Percentiles rank a stretch among this genome's conserved stretches.
Evolutionary conservation across 768 basidiomycete genomes (phyloP).

Genomic region (Pleurotus sapidus): DNA sequence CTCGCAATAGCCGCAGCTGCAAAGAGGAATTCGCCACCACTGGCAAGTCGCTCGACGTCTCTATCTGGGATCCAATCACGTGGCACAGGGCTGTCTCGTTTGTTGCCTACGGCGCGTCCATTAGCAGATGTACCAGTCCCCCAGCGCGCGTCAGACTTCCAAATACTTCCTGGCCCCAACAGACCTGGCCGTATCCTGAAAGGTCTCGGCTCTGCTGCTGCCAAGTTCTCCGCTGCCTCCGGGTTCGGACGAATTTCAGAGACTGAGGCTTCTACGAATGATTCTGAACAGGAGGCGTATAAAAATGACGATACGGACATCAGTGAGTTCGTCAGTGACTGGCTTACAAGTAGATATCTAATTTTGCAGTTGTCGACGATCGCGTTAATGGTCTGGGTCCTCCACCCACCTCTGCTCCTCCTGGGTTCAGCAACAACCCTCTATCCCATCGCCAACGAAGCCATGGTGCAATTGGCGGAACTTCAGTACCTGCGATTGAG

Average conservation of each 20-base stretch:
- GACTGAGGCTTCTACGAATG: conserved; percentile 33
- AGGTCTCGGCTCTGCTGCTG: conserved; percentile 23
- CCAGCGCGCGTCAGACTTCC: conserved; percentile 33
- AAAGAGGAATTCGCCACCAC: conserved; percentile 31
- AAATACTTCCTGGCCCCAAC: conserved; percentile 40
- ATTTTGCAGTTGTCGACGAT: conserved; percentile 2
- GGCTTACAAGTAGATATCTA: not conserved
- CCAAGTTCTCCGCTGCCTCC: conserved; percentile 22
- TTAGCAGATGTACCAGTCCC: conserved; percentile 30
- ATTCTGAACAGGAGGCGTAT: conserved; percentile 24
- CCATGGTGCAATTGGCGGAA: conserved; percentile 25
- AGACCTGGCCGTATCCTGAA: conserved; percentile 52
- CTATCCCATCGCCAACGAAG: conserved; percentile 22
- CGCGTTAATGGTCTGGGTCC: not conserved
- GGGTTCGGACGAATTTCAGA: conserved; percentile 50
- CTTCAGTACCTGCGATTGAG: conserved; percentile 20
- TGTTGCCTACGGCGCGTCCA: conserved; percentile 19
- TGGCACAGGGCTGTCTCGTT: conserved; percentile 19
- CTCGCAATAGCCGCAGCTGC: conserved; percentile 18
- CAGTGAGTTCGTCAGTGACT: conserved; percentile 21
- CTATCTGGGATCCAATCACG: conserved; percentile 19
- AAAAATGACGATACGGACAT: conserved; percentile 33
- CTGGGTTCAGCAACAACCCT: conserved; percentile 7
- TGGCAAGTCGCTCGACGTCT: conserved; percentile 27
- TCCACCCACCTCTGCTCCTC: not conserved